Percentiles rank a stretch among this genome's conserved stretches.
Evolutionary conservation across 2,329 filamentous ascomycete species (phyloP).

Genomic region (Colletotrichum spinosum): DNA sequence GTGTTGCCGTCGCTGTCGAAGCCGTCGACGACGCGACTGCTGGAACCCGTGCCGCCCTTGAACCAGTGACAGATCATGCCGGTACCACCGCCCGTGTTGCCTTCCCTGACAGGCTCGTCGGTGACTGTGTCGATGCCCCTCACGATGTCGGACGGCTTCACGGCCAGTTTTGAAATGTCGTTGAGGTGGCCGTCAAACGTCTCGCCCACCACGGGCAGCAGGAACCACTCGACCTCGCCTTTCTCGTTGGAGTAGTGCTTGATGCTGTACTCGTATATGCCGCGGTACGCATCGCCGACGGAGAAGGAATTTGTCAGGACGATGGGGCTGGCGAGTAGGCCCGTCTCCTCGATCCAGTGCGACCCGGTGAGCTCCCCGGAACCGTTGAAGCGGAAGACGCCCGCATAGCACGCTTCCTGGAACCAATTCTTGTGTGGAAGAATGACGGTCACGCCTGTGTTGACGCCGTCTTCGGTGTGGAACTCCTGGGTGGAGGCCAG

Average conservation of each 20-base stretch:
- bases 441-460: conserved; percentile 64
- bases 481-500: conserved; percentile 59
- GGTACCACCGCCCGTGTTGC: conserved; percentile 74
- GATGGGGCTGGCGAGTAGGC: conserved; percentile 68
- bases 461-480: conserved; percentile 50
- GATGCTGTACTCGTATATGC: conserved; percentile 67
- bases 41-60: conserved; percentile 75
- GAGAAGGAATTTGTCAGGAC: conserved; percentile 69
- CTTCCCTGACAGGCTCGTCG: conserved; percentile 66
- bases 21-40: conserved; percentile 66
- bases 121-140: conserved; percentile 64
- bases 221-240: conserved; percentile 61
- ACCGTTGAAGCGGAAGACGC: conserved; percentile 73
- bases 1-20: conserved; percentile 46
- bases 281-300: conserved; percentile 69
- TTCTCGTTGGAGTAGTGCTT: conserved; percentile 55
- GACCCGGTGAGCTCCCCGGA: conserved; percentile 71
- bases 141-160: conserved; percentile 65
- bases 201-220: conserved; percentile 70
- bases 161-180: conserved; percentile 65
- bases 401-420: conserved; percentile 57
- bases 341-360: conserved; percentile 72
- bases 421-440: conserved; percentile 59
- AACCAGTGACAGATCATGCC: conserved; percentile 75
- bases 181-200: conserved; percentile 73